phyloP scores from a whole-genome alignment of 1,284 basidiomycete species.

The Leccinum pallidistipes region DNA sequence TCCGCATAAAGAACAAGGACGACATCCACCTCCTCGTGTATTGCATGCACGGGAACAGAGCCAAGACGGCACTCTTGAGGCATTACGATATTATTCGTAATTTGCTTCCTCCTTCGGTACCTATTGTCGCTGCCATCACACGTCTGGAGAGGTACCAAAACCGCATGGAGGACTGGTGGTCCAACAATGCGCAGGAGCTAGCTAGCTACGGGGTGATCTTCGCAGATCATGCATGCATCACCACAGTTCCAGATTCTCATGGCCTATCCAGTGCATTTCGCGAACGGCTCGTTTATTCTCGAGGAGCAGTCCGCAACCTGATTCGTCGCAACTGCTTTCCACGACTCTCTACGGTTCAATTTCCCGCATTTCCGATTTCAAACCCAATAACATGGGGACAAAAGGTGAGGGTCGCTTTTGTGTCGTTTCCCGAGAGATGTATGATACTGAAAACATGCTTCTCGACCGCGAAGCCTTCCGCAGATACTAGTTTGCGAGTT shows the following conservation, averaged over 20 bases:
- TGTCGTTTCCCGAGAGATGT: not conserved
- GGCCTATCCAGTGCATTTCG: conserved; percentile 7
- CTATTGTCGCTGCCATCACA: conserved; percentile 26
- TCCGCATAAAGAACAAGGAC: conserved; percentile 3
- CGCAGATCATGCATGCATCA: conserved; percentile 26
- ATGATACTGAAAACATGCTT: not conserved
- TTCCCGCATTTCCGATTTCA: conserved; percentile 7
- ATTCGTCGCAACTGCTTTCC: conserved; percentile 13
- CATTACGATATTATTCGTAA: conserved; percentile 22
- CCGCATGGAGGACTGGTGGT: conserved; percentile 33
- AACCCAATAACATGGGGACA: not conserved
- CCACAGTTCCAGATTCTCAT: conserved; percentile 19
- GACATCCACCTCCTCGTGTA: conserved; percentile 26
- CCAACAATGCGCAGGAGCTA: conserved; percentile 18
- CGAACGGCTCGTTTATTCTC: conserved; percentile 17
- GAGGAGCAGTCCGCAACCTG: conserved; percentile 8
- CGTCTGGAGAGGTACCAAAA: conserved; percentile 24
- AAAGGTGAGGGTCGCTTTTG: conserved; percentile 4
- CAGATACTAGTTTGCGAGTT: not conserved
- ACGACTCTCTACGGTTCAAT: conserved; percentile 5
- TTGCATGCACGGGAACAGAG: conserved; percentile 21
- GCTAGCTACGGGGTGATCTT: conserved; percentile 18
- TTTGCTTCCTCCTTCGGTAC: conserved; percentile 13
- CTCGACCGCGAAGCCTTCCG: not conserved
- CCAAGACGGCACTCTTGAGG: conserved; percentile 14